Evolutionary conservation across 305 asterid genomes (phyloP).

Genomic region (Fraxinus nigra): DNA sequence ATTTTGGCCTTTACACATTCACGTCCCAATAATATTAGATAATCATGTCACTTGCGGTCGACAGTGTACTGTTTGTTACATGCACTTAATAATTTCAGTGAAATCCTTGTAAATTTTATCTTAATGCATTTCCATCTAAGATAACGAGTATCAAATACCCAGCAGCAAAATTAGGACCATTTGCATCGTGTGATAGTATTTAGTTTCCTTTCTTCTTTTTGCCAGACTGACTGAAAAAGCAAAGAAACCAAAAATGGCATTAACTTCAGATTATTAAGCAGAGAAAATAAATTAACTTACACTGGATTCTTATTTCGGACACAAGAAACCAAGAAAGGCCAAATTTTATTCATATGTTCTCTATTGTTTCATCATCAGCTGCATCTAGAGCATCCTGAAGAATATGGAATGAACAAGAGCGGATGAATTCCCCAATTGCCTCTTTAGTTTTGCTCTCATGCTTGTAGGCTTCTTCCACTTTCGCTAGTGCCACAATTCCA

Average conservation of each 20-base stretch:
- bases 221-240: too few species aligned
- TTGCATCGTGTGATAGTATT: background rate
- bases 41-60: background rate
- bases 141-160: background rate
- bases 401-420: slow-evolving; percentile 44
- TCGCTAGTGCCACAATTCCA: slow-evolving; percentile 59
- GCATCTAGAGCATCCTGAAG: slow-evolving; percentile 68
- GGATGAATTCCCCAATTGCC: slow-evolving; percentile 46
- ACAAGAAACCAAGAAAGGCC: slow-evolving; percentile 88
- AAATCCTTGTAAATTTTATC: background rate
- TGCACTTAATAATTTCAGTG: background rate
- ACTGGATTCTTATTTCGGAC: slow-evolving; percentile 66
- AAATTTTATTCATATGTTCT: slow-evolving; percentile 79
- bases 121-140: background rate
- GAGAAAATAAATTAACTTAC: slow-evolving; percentile 37
- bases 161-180: background rate
- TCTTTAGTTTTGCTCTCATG: slow-evolving; percentile 69
- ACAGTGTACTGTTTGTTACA: background rate
- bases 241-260: background rate
- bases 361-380: slow-evolving; percentile 67
- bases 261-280: slow-evolving; percentile 13
- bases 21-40: background rate
- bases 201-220: too few species aligned
- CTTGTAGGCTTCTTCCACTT: slow-evolving; percentile 83
- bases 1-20: background rate